Evolutionary conservation across 805 yeast genomes (phyloP), one percentile per base, ranked within the genome.

Genomic region (Metschnikowia lochheadii): DNA sequence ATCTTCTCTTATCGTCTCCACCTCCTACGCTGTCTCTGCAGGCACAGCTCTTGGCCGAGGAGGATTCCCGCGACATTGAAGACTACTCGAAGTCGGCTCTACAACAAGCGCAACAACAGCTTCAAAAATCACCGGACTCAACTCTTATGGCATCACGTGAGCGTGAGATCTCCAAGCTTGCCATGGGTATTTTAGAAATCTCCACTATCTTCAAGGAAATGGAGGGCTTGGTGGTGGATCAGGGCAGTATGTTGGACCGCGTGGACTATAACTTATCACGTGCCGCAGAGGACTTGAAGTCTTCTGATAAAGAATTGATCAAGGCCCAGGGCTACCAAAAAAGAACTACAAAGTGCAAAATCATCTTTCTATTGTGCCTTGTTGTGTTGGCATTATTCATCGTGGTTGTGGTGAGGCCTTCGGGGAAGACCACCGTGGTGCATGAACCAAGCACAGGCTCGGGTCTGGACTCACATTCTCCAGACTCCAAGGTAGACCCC

Each of bases 171-270:
- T 86, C 87, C 32, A 87, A 86, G 57, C 78, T 94, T 48, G 98
- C 99, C 3, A 89, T 88, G 74, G 96, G 97, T 46, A 96, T 94
- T 41, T 72, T 92, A 38, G 99, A 94, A 64, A 88, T 94, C 1
- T 87, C 95, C 31, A 89, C 92, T 1, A 92, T 94, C 41, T 94
- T 94, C 73, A 86, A 87, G 64, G 98, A 94, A 62, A 80, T 94
- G 80, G 97, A 95, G 62, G 81, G 83, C 36, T 76, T 94, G 77
- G 88, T 94, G 40, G 86, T 94, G 49, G 98, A 94, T 62, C 99
- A 94, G 68, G 99, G 99, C 1, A 89, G 97, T 0, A 78, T 94
- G 40, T 75, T 94, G 52, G 99, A 94, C 68, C 75, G 97, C 57
- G 92, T 94, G 50, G 99, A 92, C 67, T 94, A 92, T 66, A 94